Conservation (phyloP, 148 eudicot genomes). For the Silene latifolia region DNA sequence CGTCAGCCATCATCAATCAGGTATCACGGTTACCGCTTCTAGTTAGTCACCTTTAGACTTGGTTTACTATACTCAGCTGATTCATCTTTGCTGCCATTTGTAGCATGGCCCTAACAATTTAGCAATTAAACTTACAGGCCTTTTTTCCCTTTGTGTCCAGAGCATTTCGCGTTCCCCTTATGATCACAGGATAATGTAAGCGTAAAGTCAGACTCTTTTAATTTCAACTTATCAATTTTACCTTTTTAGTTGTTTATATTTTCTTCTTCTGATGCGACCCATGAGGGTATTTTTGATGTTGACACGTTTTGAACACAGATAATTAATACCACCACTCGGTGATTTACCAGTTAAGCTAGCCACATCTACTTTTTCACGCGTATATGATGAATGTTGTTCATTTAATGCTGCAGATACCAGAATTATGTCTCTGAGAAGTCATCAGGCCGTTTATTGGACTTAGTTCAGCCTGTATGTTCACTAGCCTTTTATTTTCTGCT, state of each 20-base stretch:
- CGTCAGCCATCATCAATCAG: conserved; percentile 81
- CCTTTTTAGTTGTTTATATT: neutral
- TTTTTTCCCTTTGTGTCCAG: conserved; percentile 49
- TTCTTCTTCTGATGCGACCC: neutral
- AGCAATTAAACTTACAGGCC: conserved; percentile 28
- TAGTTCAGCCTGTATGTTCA: conserved; percentile 66
- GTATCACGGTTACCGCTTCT: conserved; percentile 26
- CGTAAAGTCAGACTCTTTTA: conserved; percentile 5
- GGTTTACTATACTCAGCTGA: neutral
- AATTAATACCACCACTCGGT: too few species aligned
- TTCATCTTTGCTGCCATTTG: neutral
- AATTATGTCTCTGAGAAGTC: conserved; percentile 67
- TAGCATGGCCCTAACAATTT: conserved; percentile 16
- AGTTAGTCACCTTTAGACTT: conserved; percentile 4
- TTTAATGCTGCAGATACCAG: conserved; percentile 65
- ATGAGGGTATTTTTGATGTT: neutral
- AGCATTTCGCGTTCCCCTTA: conserved; percentile 46
- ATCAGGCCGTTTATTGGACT: conserved; percentile 51
- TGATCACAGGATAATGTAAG: conserved; percentile 62
- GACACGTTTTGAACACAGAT: too few species aligned
- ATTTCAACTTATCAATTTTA: neutral
- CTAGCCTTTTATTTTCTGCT: conserved; percentile 14
- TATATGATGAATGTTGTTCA: conserved; percentile 1
- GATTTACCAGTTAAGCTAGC: too few species aligned
- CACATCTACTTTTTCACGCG: neutral